Percentiles rank a stretch among this genome's conserved stretches.
Evolutionary conservation across 768 basidiomycete genomes (phyloP).

Genomic region (Serendipita sp.): DNA sequence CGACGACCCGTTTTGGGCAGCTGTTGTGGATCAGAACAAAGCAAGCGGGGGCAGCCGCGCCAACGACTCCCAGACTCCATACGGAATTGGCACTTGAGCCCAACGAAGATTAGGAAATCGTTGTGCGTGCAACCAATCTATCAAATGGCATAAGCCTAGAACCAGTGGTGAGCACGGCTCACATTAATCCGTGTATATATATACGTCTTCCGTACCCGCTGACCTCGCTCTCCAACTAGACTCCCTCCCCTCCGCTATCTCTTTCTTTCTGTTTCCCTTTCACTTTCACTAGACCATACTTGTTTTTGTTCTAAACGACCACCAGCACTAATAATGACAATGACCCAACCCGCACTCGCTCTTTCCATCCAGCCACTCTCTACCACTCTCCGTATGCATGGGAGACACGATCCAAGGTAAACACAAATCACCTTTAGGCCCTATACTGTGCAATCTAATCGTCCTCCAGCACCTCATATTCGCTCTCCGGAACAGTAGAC

Average conservation of each 20-base stretch:
- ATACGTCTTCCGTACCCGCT: not conserved
- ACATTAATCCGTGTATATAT: not conserved
- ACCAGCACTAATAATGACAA: no score
- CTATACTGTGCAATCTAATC: not conserved
- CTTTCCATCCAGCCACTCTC: not conserved
- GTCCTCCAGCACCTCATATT: not conserved
- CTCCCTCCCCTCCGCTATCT: not conserved
- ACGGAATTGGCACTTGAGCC: no score
- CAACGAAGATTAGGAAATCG: no score
- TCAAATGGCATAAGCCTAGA: no score
- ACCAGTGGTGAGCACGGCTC: no score
- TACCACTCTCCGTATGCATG: not conserved
- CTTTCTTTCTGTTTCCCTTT: not conserved
- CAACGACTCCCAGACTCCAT: no score
- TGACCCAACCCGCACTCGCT: not conserved
- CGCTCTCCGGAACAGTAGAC: not conserved
- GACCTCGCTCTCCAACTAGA: not conserved
- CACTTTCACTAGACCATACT: not conserved
- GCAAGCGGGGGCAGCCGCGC: no score
- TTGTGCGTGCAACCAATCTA: no score
- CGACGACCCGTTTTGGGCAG: no score
- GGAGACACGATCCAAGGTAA: not conserved
- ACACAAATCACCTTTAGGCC: not conserved
- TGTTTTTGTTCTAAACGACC: not conserved
- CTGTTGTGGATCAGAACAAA: no score